Base-by-base conservation (phyloP, 176 grass and related monocot genomes). In the Bonia amplexicaulis region DNA sequence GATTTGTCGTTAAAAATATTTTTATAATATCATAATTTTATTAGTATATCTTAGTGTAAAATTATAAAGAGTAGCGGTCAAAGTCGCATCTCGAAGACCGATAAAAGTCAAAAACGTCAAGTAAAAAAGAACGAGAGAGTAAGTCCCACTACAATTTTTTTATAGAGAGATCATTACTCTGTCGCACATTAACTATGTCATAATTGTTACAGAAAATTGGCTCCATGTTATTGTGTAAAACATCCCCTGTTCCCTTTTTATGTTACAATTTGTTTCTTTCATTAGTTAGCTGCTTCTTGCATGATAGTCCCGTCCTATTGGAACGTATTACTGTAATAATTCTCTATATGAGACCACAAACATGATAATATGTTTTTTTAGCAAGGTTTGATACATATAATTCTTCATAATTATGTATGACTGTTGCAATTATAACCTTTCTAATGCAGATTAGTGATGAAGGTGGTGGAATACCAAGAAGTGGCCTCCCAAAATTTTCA, bases 391-490 rank as follows among this genome's bases (percentile, higher is more conserved):
- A n/a, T 51, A 51, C 12, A 41, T 58, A 17, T 6, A 33, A 31
- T 79, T 80, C 40, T 80, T 67, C 25, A 64, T 37, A 37, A 12
- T 29, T 66, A 37, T 7, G 0, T 45, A 26, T 52, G 58, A 79
- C 35, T 72, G 6, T 70, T 61, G 15, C 11, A 8, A 39, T 70
- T 70, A 76, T 55, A 62, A 59, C 41, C 29, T 66, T 35, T 59
- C 4, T 46, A 68, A 66, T 73, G 39, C 85, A 98, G 96, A 98
- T 98, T 79, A 95, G 93, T 69, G 96, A 98, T 74, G 96, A 98
- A 93, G 96, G 96, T 46, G 96, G 96, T 83, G 96, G 96, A 68
- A 98, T 98, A 85, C 89, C 89, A 76, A 93, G 96, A 84, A 98
- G 96, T 74, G 96, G 96, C 22, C 96, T 98, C 77, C 80, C 91